These are phyloP conservation scores for Suhomyces chickasaworum DNA, from an alignment of 1,139 yeast species.

Conservation along the genomic window DNA sequence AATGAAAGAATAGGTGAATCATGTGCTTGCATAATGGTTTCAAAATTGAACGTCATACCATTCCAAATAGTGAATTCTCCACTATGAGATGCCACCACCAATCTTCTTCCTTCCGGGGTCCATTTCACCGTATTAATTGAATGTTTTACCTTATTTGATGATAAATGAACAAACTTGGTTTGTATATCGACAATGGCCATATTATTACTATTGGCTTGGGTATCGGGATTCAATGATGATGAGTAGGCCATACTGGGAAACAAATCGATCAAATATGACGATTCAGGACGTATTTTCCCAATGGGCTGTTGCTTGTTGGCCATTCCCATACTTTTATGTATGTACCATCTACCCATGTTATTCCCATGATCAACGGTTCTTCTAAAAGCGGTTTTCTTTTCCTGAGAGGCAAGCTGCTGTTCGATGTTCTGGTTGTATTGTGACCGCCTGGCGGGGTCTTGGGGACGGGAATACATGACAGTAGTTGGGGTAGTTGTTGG, in stretches of 20 bases:
- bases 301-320: constrained; percentile 44
- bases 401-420: constrained; percentile 49
- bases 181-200: constrained; percentile 61
- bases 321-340: constrained; percentile 58
- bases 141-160: constrained; percentile 89
- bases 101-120: constrained; percentile 95
- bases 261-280: constrained; percentile 70
- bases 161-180: constrained; percentile 84
- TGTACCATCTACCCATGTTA: constrained; percentile 72
- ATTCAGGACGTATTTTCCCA: constrained; percentile 73
- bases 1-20: constrained; percentile 83
- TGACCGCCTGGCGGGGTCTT: constrained; percentile 6
- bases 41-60: constrained; percentile 93
- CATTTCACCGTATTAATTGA: constrained; percentile 88
- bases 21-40: constrained; percentile 98
- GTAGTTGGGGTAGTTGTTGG: neutral
- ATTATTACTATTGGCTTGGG: constrained; percentile 36
- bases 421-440: constrained; percentile 41
- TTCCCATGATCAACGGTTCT: constrained; percentile 90
- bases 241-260: constrained; percentile 71
- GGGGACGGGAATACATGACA: constrained; percentile 10
- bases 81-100: constrained; percentile 85
- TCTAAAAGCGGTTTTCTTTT: constrained; percentile 61
- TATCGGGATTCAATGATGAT: constrained; percentile 21
- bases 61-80: constrained; percentile 98